Conservation (phyloP, 805 yeast species). For the Candida verbasci region DNA sequence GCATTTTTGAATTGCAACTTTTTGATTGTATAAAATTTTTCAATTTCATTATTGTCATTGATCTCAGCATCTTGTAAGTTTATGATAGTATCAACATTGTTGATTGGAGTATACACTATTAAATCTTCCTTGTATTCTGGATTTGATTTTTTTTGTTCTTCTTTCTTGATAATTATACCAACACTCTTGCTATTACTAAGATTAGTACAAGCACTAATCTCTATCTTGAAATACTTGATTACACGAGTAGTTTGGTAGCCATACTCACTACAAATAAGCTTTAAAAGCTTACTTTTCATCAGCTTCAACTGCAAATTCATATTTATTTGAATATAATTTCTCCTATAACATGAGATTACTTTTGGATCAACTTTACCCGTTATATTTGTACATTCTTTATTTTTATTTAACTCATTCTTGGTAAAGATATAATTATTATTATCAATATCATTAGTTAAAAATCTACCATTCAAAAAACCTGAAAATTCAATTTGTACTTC, state of each 20-base stretch:
- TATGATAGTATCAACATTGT: conserved; percentile 20
- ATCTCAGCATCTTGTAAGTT: conserved; percentile 21
- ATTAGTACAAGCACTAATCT: conserved; percentile 33
- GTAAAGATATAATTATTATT: conserved; percentile 28
- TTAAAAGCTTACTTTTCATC: too few species aligned
- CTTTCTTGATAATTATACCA: conserved; percentile 24
- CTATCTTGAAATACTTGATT: conserved; percentile 34
- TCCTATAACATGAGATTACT: conserved; percentile 42
- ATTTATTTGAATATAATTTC: conserved; percentile 38
- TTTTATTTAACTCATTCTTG: conserved; percentile 9
- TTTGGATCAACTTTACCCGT: conserved; percentile 19
- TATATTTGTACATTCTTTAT: neutral
- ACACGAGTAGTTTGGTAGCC: conserved; percentile 35
- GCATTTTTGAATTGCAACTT: conserved; percentile 48
- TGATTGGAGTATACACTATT: conserved; percentile 16
- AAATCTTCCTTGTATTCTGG: conserved; percentile 11
- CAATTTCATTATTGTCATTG: conserved; percentile 19
- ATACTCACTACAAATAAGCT: conserved; percentile 30
- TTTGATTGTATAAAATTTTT: conserved; percentile 30
- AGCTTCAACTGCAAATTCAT: too few species aligned
- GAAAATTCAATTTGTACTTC: conserved; percentile 21
- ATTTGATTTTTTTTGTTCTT: too few species aligned
- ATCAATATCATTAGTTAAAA: conserved; percentile 37
- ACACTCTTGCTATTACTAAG: conserved; percentile 25
- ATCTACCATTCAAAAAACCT: conserved; percentile 41